These are phyloP conservation scores for Lenwebbia sp. DNA, from an alignment of 345 rosid genomes.

Conservation along the genomic window DNA sequence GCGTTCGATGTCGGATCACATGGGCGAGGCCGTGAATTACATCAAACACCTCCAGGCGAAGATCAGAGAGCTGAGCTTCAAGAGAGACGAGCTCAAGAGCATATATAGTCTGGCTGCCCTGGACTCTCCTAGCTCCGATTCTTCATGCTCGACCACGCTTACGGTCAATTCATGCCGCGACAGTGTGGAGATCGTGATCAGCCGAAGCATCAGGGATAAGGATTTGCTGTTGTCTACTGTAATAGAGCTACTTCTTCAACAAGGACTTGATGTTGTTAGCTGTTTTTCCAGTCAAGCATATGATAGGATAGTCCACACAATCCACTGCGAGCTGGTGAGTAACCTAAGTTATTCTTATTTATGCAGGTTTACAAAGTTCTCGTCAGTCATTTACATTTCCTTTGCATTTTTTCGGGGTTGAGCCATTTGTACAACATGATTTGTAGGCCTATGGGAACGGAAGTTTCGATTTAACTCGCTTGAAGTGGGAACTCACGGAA, in stretches of 20 bases:
- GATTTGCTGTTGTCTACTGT: slow-evolving; percentile 34
- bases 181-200: slow-evolving; percentile 49
- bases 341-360: neutral
- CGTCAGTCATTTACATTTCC: neutral
- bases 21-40: slow-evolving; percentile 58
- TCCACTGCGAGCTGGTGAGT: slow-evolving; percentile 45
- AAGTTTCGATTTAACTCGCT: neutral
- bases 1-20: slow-evolving; percentile 73
- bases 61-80: slow-evolving; percentile 25
- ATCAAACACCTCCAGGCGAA: slow-evolving; percentile 36
- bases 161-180: slow-evolving; percentile 17
- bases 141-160: neutral
- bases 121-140: neutral
- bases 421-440: neutral
- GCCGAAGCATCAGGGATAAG: slow-evolving; percentile 12
- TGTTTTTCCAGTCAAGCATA: slow-evolving; percentile 43
- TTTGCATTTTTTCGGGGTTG: neutral
- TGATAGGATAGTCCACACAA: slow-evolving; percentile 25
- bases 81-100: slow-evolving; percentile 32
- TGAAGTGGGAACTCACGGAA: neutral
- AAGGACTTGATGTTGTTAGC: slow-evolving; percentile 34
- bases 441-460: neutral
- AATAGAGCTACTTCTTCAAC: slow-evolving; percentile 27
- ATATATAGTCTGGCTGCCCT: slow-evolving; percentile 6
- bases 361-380: neutral